Base-by-base conservation (phyloP, 2,329 filamentous ascomycete genomes). In the Truncatella angustata region DNA sequence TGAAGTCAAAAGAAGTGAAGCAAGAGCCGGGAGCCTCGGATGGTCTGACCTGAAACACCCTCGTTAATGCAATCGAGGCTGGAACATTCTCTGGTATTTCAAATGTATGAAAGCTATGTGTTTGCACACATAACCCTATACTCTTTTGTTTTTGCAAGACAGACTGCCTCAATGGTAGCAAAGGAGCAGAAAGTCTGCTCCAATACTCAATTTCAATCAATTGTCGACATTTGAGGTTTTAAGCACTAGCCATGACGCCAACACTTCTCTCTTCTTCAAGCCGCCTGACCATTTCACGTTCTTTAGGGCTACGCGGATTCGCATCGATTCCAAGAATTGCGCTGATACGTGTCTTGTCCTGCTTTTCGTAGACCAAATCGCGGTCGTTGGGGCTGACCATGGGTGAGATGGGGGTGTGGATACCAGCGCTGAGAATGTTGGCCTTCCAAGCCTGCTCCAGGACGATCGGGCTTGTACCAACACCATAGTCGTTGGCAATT, bases 381-480 rank as follows among this genome's bases (percentile, higher is more conserved):
- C 75, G 71, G 46, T 78, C 74, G 39, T 79, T 77, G 0, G 81
- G 75, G 61, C 79, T 78, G 26, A 77, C 73, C 37, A 76, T 70
- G 5, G 79, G 78, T 7, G 80, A 81, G 60, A 84, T 75, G 44
- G 80, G 81, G 23, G 68, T 69, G 52, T 63, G 63, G 26, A 57
- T 63, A 51, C 69, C 72, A 60, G 64, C 70, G 66, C 70, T 70
- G 60, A 73, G 70, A 24, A 67, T 63, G 35, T 73, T 77, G 9
- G 73, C 72, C 65, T 76, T 79, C 84, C 87, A 91, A n/a, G 85
- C 83, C 64, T 86, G 84, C 70, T 90, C 87, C 18, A 91, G 75
- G 30, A 83, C 75, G 12, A 78, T 75, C 1, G 87, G 81, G 45
- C 81, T 85, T 2, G 78, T 77, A 30, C 83, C 80, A 12, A 73